These are phyloP conservation scores for Phalaenopsis equestris DNA, from an alignment of 106 monocot genomes.

Conservation along the genomic window DNA sequence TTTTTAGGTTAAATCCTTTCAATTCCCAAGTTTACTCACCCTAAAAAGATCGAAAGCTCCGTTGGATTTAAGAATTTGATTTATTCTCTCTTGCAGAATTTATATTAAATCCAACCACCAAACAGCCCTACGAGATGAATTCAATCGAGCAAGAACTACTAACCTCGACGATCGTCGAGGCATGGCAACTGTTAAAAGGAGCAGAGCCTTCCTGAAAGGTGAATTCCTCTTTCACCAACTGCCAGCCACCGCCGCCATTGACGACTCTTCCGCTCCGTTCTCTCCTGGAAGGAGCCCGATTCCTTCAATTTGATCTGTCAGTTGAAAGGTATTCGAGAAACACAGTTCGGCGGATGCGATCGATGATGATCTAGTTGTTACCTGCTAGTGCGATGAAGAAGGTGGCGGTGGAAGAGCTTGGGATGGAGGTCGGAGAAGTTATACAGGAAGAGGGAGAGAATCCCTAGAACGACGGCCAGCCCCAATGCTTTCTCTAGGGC, in stretches of 20 bases:
- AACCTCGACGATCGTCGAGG: conserved; percentile 87
- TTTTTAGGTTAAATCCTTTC: too few species aligned
- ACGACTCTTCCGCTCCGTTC: neutral
- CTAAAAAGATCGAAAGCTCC: too few species aligned
- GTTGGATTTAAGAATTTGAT: too few species aligned
- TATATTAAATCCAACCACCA: too few species aligned
- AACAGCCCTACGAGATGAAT: neutral
- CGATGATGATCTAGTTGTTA: neutral
- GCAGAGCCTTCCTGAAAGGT: conserved; percentile 43
- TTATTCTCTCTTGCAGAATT: too few species aligned
- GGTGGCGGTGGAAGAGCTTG: neutral
- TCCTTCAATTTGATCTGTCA: neutral
- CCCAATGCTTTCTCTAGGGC: neutral
- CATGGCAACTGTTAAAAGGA: conserved; percentile 83
- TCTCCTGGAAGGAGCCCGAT: neutral
- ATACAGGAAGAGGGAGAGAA: conserved; percentile 7
- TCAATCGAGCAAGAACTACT: neutral
- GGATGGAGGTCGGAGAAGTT: neutral
- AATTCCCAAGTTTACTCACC: too few species aligned
- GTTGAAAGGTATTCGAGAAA: neutral
- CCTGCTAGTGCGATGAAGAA: neutral
- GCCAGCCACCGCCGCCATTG: conserved; percentile 18
- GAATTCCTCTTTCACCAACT: conserved; percentile 41
- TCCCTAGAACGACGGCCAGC: neutral
- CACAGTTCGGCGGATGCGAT: neutral